Evolutionary conservation across 2,329 filamentous ascomycete genomes (phyloP).

Genomic region (Fonsecaea nubica): DNA sequence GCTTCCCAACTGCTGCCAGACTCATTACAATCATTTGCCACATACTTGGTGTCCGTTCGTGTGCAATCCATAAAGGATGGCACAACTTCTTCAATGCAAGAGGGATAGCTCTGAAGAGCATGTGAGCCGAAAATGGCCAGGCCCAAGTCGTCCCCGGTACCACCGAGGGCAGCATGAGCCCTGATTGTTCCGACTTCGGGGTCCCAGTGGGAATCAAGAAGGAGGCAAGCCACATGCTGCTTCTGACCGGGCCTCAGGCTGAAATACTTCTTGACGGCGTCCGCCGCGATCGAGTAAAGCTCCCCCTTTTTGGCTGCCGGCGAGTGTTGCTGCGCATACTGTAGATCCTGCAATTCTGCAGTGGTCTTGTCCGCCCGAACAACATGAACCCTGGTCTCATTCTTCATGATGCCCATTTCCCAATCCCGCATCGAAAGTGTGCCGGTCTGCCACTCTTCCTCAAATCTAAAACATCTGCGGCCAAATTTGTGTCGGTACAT

Average conservation of each 20-base stretch:
- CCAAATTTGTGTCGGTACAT: slow-evolving; percentile 91
- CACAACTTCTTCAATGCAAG: slow-evolving; percentile 86
- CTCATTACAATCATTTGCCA: slow-evolving; percentile 86
- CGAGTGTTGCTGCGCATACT: slow-evolving; percentile 78
- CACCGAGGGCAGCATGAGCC: slow-evolving; percentile 83
- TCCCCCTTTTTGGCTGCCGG: slow-evolving; percentile 73
- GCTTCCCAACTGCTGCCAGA: slow-evolving; percentile 92
- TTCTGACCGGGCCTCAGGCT: slow-evolving; percentile 76
- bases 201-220: slow-evolving; percentile 92
- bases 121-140: slow-evolving; percentile 93
- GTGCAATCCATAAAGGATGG: slow-evolving; percentile 91
- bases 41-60: slow-evolving; percentile 76
- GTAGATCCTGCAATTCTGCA: slow-evolving; percentile 78
- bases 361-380: slow-evolving; percentile 84
- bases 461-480: slow-evolving; percentile 83
- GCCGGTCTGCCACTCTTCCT: slow-evolving; percentile 92
- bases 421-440: slow-evolving; percentile 78
- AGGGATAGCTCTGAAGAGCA: slow-evolving; percentile 87
- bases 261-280: slow-evolving; percentile 81
- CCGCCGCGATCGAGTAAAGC: slow-evolving; percentile 76
- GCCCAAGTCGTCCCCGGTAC: slow-evolving; percentile 71
- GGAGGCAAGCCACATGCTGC: slow-evolving; percentile 83
- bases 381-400: slow-evolving; percentile 87
- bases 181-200: slow-evolving; percentile 70
- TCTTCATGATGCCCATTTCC: slow-evolving; percentile 75